Evolutionary conservation across 257 asterid genomes (phyloP).

Genomic region (Nemophila menziesii): DNA sequence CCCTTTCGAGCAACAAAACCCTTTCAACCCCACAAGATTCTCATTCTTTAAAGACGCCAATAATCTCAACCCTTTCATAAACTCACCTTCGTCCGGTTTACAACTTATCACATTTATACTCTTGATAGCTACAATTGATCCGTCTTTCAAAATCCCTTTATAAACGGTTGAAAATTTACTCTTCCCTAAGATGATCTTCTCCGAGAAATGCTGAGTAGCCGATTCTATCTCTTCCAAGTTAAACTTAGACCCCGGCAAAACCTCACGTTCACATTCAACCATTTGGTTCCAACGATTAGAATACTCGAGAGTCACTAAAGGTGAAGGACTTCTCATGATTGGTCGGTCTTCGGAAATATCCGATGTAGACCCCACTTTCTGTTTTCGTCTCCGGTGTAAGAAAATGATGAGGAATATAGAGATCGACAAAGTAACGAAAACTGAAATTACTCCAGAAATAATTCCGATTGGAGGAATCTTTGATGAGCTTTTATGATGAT

Average conservation of each 20-base stretch:
- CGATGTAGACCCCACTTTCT: slow-evolving; percentile 48
- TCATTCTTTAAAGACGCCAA: slow-evolving; percentile 57
- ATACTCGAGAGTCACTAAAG: slow-evolving; percentile 36
- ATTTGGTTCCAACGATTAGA: slow-evolving; percentile 40
- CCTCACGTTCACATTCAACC: slow-evolving; percentile 20
- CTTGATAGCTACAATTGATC: slow-evolving; percentile 62
- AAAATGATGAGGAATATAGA: slow-evolving; percentile 26
- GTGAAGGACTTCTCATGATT: slow-evolving; percentile 51
- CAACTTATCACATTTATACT: slow-evolving; percentile 65
- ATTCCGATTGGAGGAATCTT: slow-evolving; percentile 39
- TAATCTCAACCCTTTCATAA: slow-evolving; percentile 66
- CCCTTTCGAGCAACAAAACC: slow-evolving; percentile 81
- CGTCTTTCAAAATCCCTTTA: slow-evolving; percentile 73
- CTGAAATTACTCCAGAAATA: slow-evolving; percentile 31
- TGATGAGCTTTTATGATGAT: slow-evolving; percentile 52
- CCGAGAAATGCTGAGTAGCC: slow-evolving; percentile 90
- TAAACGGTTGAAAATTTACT: slow-evolving; percentile 69
- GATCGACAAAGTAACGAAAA: slow-evolving; percentile 17
- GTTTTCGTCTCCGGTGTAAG: slow-evolving; percentile 41
- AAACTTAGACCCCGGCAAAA: slow-evolving; percentile 36
- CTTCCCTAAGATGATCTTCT: slow-evolving; percentile 59
- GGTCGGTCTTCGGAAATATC: slow-evolving; percentile 42
- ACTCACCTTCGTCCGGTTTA: slow-evolving; percentile 64
- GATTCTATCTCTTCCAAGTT: slow-evolving; percentile 86
- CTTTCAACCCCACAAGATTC: slow-evolving; percentile 63